Base-by-base conservation (phyloP, 2,329 filamentous ascomycete species). In the Monosporascus ibericus region DNA sequence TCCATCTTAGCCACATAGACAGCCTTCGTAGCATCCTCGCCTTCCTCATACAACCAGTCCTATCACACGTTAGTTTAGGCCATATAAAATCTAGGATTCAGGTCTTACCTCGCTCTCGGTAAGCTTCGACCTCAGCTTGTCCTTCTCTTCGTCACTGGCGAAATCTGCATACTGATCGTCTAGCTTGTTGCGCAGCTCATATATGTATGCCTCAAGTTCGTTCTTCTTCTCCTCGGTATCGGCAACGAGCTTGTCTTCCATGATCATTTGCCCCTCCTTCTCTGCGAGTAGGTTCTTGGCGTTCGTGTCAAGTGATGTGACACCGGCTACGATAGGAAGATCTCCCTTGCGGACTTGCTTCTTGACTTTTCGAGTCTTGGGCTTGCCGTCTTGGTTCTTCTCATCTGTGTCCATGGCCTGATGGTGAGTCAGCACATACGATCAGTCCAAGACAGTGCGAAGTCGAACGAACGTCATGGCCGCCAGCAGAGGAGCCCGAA, bases 211-310 rank as follows among this genome's bases (percentile, higher is more conserved):
- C 80, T 99, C 94, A 50, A 99, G 88, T 76, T 97, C 92, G 78
- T 99, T 99, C 90, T 97, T 99, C 85, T 95, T 95, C 79, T 97
- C 91, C 70, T 97, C 94, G 38, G 94, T 99, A 72, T 97, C 94
- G 63, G 89, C 90, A 52, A 99, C 92, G 53, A 97, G 86, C 82
- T 97, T 99, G 77, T 99, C 94, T 74, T 96, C 91, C 84, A 95
- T 92, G 63, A 91, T 84, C 94, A 99, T 97, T 63, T 85, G 70
- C 61, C 85, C 81, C 76, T 99, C 94, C 71, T 86, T 86, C 81
- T 99, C 94, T 48, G 79, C 73, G 60, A 85, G 77, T n/a, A 77
- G 66, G 56, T 84, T 75, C 79, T 88, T 92, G 67, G 76, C 69
- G 17, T 78, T 63, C 48, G 82, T 71, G 57, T 96, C 91, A 52